Evolutionary conservation across 2,329 filamentous ascomycete species (phyloP), one percentile per base, ranked within the genome.

Genomic region (Alternaria dauci): DNA sequence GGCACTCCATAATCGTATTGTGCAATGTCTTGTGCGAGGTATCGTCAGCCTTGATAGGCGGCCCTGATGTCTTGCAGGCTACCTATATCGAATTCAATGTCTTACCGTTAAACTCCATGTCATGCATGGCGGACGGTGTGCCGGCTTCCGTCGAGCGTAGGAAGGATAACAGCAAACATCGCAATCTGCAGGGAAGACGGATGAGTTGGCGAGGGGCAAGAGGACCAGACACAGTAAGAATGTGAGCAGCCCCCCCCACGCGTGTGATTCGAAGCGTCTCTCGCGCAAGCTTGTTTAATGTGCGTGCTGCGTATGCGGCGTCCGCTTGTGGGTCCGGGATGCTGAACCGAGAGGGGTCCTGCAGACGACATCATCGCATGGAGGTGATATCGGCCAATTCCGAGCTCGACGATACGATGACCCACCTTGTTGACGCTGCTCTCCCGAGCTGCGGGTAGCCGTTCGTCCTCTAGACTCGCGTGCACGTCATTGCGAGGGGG

Each of bases 131-230:
- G 48, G 48, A 23, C 38, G 16, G 12, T 39, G 18, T 44, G 23
- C 52, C 52, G 50, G 30, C 54, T 48, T 53, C 42, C 32, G 44
- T 56, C 30, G 28, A 55, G 50, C 53, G 53, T 58, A 50, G 54
- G 44, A 55, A 50, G 26, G 47, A 46, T 46, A 44, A 41, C 32
- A n/a, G 50, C 30, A 39, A 52, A 53, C 52, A 26, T 58, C 64
- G 54, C 58, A 50, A 43, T 56, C 47, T 63, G 58, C 59, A 65
- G 59, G 67, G 53, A 43, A 53, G 59, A 44, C 46, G 63, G 67
- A 69, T 73, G 71, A 61, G 71, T 59, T 74, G 71, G 71, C 68
- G 70, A 68, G 66, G 69, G 65, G 62, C 58, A 47, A 51, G 34
- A 47, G 44, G 32, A 42, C 23, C 32, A 36, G 44, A 46, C 20